These are phyloP conservation scores for Tetrastigma voinierianum DNA, from an alignment of 164 flowering plant genomes.

Conservation along the genomic window DNA sequence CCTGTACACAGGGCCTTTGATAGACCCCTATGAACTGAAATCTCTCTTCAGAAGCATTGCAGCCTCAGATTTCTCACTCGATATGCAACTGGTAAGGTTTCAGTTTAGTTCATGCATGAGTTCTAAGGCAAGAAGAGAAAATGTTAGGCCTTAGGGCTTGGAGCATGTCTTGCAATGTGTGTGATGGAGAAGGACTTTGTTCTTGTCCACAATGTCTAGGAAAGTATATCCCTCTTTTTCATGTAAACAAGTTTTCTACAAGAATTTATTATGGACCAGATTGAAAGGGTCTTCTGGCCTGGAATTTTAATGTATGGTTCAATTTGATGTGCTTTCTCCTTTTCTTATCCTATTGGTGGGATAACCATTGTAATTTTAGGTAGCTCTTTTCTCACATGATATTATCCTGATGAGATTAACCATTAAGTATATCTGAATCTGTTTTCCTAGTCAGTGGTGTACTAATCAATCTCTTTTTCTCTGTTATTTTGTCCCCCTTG, in stretches of 20 bases:
- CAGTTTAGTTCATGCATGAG: neutral
- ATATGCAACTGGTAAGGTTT: neutral
- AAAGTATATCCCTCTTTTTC: no score
- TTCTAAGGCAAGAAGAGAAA: neutral
- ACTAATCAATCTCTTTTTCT: neutral
- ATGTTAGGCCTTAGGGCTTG: neutral
- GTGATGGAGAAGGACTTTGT: neutral
- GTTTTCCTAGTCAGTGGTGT: neutral
- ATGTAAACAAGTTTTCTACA: no score
- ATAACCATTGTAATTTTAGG: neutral
- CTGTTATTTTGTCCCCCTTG: neutral
- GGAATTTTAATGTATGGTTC: no score
- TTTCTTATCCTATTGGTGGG: neutral
- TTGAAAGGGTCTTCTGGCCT: no score
- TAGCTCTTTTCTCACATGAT: neutral
- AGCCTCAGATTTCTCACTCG: neutral
- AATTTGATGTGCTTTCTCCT: neutral
- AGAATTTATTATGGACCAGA: no score
- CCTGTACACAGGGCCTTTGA: no score
- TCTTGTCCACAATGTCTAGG: neutral
- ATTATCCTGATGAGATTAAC: neutral
- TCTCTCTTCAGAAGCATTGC: neutral
- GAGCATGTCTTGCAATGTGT: slow-evolving; percentile 1
- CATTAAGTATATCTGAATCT: neutral
- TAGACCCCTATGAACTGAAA: neutral